These are phyloP conservation scores for Fusarium solani-melongenae DNA, from an alignment of 2,329 filamentous ascomycete genomes.

Conservation along the genomic window DNA sequence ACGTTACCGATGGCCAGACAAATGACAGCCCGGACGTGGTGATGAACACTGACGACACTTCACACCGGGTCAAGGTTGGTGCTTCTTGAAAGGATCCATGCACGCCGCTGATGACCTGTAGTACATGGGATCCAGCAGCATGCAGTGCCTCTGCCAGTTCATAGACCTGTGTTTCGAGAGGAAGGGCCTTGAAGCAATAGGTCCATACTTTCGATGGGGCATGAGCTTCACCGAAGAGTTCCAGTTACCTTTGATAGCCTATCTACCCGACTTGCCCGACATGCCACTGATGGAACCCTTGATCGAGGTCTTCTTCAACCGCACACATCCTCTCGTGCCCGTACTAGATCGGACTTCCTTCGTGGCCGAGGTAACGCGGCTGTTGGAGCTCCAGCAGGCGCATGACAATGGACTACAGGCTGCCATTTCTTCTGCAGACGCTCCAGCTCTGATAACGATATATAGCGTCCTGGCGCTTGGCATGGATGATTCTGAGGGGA, in stretches of 20 bases:
- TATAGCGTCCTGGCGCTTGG: constrained; percentile 31
- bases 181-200: constrained; percentile 32
- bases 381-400: constrained; percentile 30
- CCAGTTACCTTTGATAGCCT: constrained; percentile 17
- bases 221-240: constrained; percentile 38
- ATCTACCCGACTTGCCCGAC: constrained; percentile 25
- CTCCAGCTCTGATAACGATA: constrained; percentile 22
- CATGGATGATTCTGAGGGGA: constrained; percentile 26
- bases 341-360: constrained; percentile 27
- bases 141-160: constrained; percentile 33
- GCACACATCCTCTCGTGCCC: constrained; percentile 33
- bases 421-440: constrained; percentile 16
- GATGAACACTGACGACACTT: constrained; percentile 37
- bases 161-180: constrained; percentile 32
- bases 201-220: constrained; percentile 33
- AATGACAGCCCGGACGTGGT: constrained; percentile 36
- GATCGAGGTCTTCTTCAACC: constrained; percentile 33
- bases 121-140: constrained; percentile 38
- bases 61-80: constrained; percentile 36
- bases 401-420: constrained; percentile 19
- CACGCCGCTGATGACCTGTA: neutral
- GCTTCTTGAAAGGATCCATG: neutral
- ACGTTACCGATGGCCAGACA: constrained; percentile 11
- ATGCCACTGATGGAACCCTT: constrained; percentile 33
- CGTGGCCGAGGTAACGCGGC: constrained; percentile 26